Evolutionary conservation across 2,329 filamentous ascomycete genomes (phyloP), one percentile per base, ranked within the genome.

Genomic region (Aspergillus sp.): DNA sequence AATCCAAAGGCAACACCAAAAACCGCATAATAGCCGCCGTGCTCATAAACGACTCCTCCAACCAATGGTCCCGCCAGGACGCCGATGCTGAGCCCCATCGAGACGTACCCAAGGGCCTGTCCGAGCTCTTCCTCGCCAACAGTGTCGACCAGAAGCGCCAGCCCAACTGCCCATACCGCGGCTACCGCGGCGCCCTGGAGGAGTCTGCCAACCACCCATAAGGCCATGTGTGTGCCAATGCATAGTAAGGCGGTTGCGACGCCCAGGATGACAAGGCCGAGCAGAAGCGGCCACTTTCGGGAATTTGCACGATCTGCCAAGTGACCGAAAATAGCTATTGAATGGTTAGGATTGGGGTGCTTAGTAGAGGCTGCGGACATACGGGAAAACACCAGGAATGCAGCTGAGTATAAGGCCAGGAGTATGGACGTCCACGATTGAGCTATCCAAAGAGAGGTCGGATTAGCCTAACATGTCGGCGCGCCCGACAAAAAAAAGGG

Each of bases 161-260:
- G 80, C 0, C 90, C 91, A 0, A 91, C 89, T 0, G 87, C 88
- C 89, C 90, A 93, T 7, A 92, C 89, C 2, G 92, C 84, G 1
- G 88, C 87, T 1, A 89, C 89, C 31, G 87, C 88, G 6, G 87
- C 73, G 0, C 91, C 90, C 71, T 93, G 90, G n/a, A 92, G 77
- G 3, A 91, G 62, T 22, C 91, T 81, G 1, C 88, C 91, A 0
- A 85, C 77, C 13, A 91, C 77, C 34, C 92, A 80, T 0, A 92
- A 72, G 0, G 79, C 84, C 55, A 91, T 83, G 15, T 81, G 83
- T 38, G 81, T 84, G 2, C 89, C 89, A 7, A 91, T 76, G 64
- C 88, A 90, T 1, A 93, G 79, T 69, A 92, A 74, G 0, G 88
- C 76, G 0, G 90, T 93, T 2, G 88, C 82, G 0, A 81, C 88